Percentiles rank a stretch among this genome's conserved stretches.
Conservation (phyloP, 305 asterid genomes). For the Rubia tinctorum region DNA sequence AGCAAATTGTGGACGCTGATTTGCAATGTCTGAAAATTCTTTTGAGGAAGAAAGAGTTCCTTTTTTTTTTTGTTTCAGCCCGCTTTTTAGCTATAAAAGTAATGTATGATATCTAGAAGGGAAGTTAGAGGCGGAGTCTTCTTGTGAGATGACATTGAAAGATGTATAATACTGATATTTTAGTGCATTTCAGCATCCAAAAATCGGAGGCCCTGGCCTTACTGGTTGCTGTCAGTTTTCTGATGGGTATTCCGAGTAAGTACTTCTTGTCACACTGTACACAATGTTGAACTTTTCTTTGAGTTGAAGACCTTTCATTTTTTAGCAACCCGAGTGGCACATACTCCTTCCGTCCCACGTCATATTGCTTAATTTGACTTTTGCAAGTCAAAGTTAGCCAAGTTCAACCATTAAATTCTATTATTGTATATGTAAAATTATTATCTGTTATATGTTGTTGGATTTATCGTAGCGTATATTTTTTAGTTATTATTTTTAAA, state of each 20-base stretch:
- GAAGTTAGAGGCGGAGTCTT: not conserved
- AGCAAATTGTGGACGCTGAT: not conserved
- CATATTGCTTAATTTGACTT: no score
- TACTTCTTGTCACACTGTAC: constrained; percentile 15
- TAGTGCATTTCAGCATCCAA: constrained; percentile 68
- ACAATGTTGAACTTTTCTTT: not conserved
- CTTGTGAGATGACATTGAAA: not conserved
- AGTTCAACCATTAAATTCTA: no score
- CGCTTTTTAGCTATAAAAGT: not conserved
- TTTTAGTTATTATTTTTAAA: no score
- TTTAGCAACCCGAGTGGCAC: not conserved
- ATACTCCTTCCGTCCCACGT: no score
- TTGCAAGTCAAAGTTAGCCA: no score
- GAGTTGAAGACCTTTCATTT: constrained; percentile 1
- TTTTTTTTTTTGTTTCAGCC: not conserved
- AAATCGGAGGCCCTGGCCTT: constrained; percentile 91
- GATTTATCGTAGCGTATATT: no score
- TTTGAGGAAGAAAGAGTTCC: not conserved
- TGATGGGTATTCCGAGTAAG: constrained; percentile 87
- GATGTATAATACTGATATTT: not conserved
- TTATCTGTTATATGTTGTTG: no score
- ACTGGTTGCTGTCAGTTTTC: constrained; percentile 62
- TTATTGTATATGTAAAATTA: no score
- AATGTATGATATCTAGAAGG: not conserved
- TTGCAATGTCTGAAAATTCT: not conserved